Base-by-base conservation (phyloP, 495 filamentous ascomycete species). In the Lophium mytilinum region DNA sequence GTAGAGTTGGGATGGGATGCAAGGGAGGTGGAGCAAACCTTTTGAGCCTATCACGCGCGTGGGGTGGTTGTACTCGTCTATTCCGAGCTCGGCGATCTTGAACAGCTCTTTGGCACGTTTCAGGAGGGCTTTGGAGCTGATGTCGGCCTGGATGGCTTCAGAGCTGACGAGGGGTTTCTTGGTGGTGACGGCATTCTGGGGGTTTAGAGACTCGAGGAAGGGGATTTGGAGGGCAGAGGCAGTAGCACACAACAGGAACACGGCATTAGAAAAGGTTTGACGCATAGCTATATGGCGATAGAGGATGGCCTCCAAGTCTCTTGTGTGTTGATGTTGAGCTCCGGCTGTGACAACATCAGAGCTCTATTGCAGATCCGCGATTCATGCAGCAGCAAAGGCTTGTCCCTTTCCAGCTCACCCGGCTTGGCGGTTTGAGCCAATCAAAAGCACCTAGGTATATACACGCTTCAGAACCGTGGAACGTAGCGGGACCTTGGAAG, bases 41-140 rank as follows among this genome's bases (percentile, higher is more conserved):
- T 73, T 60, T 54, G 79, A 82, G 19, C 82, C 82, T 58, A 85
- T 84, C 15, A 85, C 82, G 52, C 82, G 73, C 3, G 82, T 85
- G 3, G 81, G 82, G 54, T 82, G 82, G 55, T 75, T 74, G 66
- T 79, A 84, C 50, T 83, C 78, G 11, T 76, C 68, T 43, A 76
- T 66, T 11, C 75, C 73, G 19, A 74, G 66, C 61, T 81, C 70
- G 9, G 82, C 81, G 56, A 84, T 74, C 42, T 75, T 63, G 65
- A 75, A 85, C 14, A 85, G 74, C 11, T 76, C 63, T 57, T 82
- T 73, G 40, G 82, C 81, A 45, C 79, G 73, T 10, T 66, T 65
- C 7, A 81, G 59, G 18, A 85, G 79, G 33, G 71, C 76, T 17
- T 78, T 72, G 45, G 64, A 67, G 47, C 71, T 75, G 66, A 85